Conservation (phyloP, 371 early-diverging fungal genomes). For the Syncephalastrum racemosum region DNA sequence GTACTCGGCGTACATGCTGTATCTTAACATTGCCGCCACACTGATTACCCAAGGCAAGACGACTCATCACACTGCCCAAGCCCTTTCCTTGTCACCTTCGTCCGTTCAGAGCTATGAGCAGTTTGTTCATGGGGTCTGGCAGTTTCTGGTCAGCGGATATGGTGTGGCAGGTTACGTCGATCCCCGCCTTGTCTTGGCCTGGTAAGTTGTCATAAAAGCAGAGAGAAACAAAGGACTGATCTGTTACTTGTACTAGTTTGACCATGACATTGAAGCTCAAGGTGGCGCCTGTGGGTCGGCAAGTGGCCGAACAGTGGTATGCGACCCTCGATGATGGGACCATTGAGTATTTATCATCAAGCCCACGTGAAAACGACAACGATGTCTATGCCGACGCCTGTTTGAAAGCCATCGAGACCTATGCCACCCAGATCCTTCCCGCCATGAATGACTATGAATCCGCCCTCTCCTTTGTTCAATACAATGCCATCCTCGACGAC, state of each 20-base stretch:
- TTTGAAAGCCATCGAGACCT: conserved; percentile 28
- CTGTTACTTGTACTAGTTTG: conserved; percentile 23
- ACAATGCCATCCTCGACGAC: conserved; percentile 32
- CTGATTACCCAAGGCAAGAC: conserved; percentile 16
- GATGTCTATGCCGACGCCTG: conserved; percentile 23
- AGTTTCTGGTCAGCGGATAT: conserved; percentile 21
- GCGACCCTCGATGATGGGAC: conserved; percentile 27
- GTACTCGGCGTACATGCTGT: conserved; percentile 27
- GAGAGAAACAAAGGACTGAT: neutral
- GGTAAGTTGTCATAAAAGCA: conserved; percentile 22
- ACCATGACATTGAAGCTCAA: conserved; percentile 27
- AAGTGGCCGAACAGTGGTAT: conserved; percentile 39
- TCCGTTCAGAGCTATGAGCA: conserved; percentile 13
- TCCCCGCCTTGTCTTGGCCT: conserved; percentile 29
- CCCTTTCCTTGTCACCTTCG: conserved; percentile 14
- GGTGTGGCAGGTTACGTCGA: conserved; percentile 21
- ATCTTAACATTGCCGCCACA: conserved; percentile 36
- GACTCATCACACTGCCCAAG: conserved; percentile 10
- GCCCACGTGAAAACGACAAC: conserved; percentile 8
- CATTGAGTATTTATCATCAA: conserved; percentile 16
- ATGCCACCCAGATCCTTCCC: conserved; percentile 29
- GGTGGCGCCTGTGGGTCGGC: conserved; percentile 28
- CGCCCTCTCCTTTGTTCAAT: conserved; percentile 36
- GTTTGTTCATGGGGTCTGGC: conserved; percentile 27
- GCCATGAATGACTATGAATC: conserved; percentile 40